phyloP scores from a whole-genome alignment of 139 green algal genomes.

The Chlamydomonas asymmetrica region DNA sequence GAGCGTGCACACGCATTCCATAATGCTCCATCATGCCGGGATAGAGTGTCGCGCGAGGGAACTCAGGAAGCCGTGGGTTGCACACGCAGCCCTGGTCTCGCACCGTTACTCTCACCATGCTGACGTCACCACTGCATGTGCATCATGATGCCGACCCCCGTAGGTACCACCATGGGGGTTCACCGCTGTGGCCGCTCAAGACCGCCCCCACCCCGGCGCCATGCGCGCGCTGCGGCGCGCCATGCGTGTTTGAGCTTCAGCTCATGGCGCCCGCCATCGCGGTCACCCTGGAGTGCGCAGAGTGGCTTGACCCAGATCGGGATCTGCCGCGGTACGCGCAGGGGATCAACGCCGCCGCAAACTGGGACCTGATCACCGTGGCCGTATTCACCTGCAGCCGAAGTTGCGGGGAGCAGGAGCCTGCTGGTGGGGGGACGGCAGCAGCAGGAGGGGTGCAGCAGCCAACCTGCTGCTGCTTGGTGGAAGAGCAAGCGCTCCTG shows the following conservation, averaged over 20 bases:
- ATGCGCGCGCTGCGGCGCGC: conserved; percentile 45
- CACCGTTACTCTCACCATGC: neutral
- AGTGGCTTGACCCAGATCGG: conserved; percentile 27
- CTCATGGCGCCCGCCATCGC: conserved; percentile 65
- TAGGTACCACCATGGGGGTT: conserved; percentile 47
- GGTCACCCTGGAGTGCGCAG: conserved; percentile 57
- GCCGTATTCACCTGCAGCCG: conserved; percentile 54
- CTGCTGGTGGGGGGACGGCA: neutral
- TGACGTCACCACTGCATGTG: neutral
- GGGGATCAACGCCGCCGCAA: conserved; percentile 37
- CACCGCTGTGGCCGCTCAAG: conserved; percentile 44
- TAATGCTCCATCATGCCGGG: neutral
- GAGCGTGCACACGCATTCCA: neutral
- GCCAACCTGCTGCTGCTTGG: neutral
- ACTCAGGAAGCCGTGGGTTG: neutral
- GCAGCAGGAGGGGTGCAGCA: neutral
- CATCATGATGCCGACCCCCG: neutral
- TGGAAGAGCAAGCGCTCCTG: conserved; percentile 48
- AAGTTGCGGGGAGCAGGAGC: neutral
- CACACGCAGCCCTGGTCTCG: neutral
- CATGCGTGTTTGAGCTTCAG: conserved; percentile 64
- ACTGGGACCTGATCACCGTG: conserved; percentile 68
- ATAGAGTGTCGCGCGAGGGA: neutral
- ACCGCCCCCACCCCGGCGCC: conserved; percentile 6
- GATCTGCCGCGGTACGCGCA: neutral